Conservation (phyloP, 1,284 basidiomycete species). For the Hypsizygus ulmarius region DNA sequence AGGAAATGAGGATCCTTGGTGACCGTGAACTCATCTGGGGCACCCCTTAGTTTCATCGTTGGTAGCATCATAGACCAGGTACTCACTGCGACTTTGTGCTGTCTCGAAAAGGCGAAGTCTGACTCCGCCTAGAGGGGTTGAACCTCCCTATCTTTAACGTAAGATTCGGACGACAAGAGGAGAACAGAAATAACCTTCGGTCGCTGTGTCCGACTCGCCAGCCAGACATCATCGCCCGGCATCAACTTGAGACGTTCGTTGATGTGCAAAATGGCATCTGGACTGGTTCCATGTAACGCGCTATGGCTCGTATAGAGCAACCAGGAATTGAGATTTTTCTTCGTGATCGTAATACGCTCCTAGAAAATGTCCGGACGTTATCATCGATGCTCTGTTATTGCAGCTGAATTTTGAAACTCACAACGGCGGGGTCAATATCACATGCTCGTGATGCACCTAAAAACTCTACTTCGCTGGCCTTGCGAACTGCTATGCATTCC, state of each 20-base stretch:
- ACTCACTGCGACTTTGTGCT: slow-evolving; percentile 61
- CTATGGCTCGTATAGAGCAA: slow-evolving; percentile 33
- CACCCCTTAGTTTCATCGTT: slow-evolving; percentile 5
- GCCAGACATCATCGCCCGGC: slow-evolving; percentile 46
- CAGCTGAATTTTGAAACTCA: slow-evolving; percentile 24
- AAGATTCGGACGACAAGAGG: slow-evolving; percentile 1
- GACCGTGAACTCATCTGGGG: slow-evolving; percentile 52
- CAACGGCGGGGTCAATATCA: slow-evolving; percentile 33
- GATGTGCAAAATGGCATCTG: slow-evolving; percentile 26
- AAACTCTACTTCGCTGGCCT: slow-evolving; percentile 38
- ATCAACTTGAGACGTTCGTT: slow-evolving; percentile 35
- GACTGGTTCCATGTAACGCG: slow-evolving; percentile 26
- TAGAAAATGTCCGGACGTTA: slow-evolving; percentile 24
- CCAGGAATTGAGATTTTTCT: slow-evolving; percentile 46
- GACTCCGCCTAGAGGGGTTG: slow-evolving; percentile 76
- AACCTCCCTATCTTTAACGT: slow-evolving; percentile 62
- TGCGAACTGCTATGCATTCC: slow-evolving; percentile 56
- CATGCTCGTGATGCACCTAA: slow-evolving; percentile 40
- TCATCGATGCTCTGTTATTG: not conserved
- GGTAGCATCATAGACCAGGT: slow-evolving; percentile 1
- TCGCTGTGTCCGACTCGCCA: slow-evolving; percentile 37
- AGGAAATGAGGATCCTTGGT: slow-evolving; percentile 75
- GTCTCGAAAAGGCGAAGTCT: slow-evolving; percentile 67
- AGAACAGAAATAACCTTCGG: slow-evolving; percentile 33
- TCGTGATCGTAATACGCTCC: slow-evolving; percentile 49